Evolutionary conservation across 2,329 filamentous ascomycete species (phyloP), one percentile per base, ranked within the genome.

Genomic region (Penicillium sclerotigenum): DNA sequence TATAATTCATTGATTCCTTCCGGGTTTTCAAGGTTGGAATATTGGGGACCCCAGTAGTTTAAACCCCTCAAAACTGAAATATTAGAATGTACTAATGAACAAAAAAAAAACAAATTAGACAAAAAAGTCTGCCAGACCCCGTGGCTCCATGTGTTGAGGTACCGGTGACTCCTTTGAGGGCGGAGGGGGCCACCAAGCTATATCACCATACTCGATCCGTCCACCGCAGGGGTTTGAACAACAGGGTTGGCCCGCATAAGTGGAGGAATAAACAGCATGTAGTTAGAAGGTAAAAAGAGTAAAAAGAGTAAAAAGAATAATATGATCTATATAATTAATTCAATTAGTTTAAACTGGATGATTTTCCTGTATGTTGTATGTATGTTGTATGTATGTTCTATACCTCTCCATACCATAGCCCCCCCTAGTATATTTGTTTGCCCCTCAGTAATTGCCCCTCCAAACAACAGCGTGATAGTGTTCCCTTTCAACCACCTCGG

Each of bases 91-190:
- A n/a, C n/a, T n/a, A 40, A 26, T 26, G 31, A 43, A 14, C 10
- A 22, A 24, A 28, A 29, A 26, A n/a, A n/a, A 31, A 18, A 52
- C 24, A 59, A 28, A 26, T n/a, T n/a, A n/a, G n/a, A 18, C 3
- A 33, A 16, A 58, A 47, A 63, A 55, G 9, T 58, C 37, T 59
- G 58, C 29, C 3, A 16, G 42, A 43, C 42, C 60, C 56, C 60
- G 58, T 62, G 59, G 54, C 26, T 20, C 18, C 20, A n/a, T 42
- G 20, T 14, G 34, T 38, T 34, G 33, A 28, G 43, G 37, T 51
- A 18, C 55, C 63, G 63, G 63, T 65, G 63, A 65, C 58, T 62
- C 22, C 47, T 61, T 65, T 62, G 18, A 60, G 61, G 62, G 54
- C 56, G 54, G 24, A 51, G 51, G 53, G 47, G 40, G 41, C 45